phyloP scores from a whole-genome alignment of 148 eudicot species.

The Dysphania ambrosioides region DNA sequence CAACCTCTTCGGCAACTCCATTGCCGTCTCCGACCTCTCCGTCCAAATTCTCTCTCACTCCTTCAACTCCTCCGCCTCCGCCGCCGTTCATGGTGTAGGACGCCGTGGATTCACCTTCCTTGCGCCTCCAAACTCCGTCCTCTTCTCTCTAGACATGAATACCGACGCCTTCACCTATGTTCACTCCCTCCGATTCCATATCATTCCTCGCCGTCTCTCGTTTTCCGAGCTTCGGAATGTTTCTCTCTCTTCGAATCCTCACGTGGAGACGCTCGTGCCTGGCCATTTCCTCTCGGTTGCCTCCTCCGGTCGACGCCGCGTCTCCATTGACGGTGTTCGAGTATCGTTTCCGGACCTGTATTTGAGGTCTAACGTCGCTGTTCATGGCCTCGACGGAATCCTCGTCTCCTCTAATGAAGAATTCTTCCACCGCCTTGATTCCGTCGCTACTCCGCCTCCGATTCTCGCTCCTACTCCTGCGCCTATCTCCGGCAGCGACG shows the following conservation, averaged over 20 bases:
- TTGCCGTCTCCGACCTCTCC: slow-evolving; percentile 44
- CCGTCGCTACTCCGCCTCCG: slow-evolving; percentile 7
- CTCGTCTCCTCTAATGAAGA: slow-evolving; percentile 33
- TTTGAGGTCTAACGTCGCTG: slow-evolving; percentile 36
- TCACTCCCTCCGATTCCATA: slow-evolving; percentile 46
- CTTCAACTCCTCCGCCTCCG: slow-evolving; percentile 1
- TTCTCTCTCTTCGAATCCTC: slow-evolving; percentile 27
- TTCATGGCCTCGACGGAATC: slow-evolving; percentile 54
- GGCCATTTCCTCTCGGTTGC: slow-evolving; percentile 33
- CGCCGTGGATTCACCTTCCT: slow-evolving; percentile 40
- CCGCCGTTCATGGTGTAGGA: neutral
- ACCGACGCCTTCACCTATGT: slow-evolving; percentile 41
- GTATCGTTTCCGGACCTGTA: slow-evolving; percentile 42
- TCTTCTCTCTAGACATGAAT: slow-evolving; percentile 50
- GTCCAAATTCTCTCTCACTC: slow-evolving; percentile 32
- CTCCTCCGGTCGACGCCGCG: slow-evolving; percentile 18
- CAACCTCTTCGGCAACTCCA: slow-evolving; percentile 47
- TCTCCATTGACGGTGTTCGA: slow-evolving; percentile 44
- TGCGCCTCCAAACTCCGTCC: slow-evolving; percentile 40
- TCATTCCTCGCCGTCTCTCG: slow-evolving; percentile 39
- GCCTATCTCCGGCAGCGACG: neutral
- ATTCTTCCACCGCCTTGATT: slow-evolving; percentile 15
- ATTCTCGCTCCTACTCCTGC: neutral
- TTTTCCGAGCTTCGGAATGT: slow-evolving; percentile 35
- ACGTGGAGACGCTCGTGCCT: slow-evolving; percentile 38